These are phyloP conservation scores for Millerozyma acaciae DNA, from an alignment of 805 yeast species.

Conservation along the genomic window DNA sequence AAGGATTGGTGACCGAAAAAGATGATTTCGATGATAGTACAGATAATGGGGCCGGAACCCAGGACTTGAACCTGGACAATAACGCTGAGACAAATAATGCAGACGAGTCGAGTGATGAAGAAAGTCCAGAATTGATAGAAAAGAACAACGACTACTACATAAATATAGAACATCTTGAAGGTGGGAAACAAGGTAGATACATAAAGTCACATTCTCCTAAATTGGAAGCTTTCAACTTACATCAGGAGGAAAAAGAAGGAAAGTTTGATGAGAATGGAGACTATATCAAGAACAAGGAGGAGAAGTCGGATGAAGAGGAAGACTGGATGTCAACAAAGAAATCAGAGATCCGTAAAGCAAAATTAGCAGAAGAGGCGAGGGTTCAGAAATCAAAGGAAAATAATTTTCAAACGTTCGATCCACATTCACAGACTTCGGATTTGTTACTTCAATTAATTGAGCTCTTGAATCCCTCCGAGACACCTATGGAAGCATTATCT, in stretches of 20 bases:
- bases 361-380: slow-evolving; percentile 42
- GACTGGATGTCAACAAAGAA: slow-evolving; percentile 15
- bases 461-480: slow-evolving; percentile 55
- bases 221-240: slow-evolving; percentile 60
- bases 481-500: slow-evolving; percentile 53
- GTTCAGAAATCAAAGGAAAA: slow-evolving; percentile 14
- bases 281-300: slow-evolving; percentile 41
- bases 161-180: slow-evolving; percentile 21
- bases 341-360: slow-evolving; percentile 32
- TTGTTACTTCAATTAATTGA: slow-evolving; percentile 32
- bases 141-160: slow-evolving; percentile 21
- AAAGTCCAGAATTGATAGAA: slow-evolving; percentile 5
- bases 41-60: slow-evolving; percentile 17
- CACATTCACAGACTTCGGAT: slow-evolving; percentile 8
- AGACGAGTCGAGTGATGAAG: slow-evolving; percentile 10
- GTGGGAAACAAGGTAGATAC: neutral
- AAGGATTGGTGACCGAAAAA: slow-evolving; percentile 2
- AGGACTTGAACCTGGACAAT: slow-evolving; percentile 12
- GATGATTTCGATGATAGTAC: slow-evolving; percentile 23
- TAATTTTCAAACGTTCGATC: slow-evolving; percentile 10
- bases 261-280: slow-evolving; percentile 59
- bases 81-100: slow-evolving; percentile 8
- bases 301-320: slow-evolving; percentile 24
- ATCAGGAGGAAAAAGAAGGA: slow-evolving; percentile 57
- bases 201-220: slow-evolving; percentile 28